Base-by-base conservation (phyloP, 805 yeast genomes). In the Ogataea ganodermae region DNA sequence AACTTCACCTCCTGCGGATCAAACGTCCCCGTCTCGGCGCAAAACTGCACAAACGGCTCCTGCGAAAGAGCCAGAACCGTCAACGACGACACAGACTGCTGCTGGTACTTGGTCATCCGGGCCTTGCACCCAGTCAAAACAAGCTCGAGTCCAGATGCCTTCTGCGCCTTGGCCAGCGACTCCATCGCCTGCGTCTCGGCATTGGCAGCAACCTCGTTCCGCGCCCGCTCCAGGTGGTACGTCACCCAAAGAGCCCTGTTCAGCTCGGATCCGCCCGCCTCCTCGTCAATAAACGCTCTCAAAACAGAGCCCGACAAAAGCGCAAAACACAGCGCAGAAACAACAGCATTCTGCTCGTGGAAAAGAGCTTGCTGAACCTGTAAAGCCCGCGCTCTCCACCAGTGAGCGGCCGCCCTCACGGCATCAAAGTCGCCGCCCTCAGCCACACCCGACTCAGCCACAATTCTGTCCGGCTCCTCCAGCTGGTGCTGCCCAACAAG, bases 41-140 rank as follows among this genome's bases (percentile, higher is more conserved):
- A 42, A n/a, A 45, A 42, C 26, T 55, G 49, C 4, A 59, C 40
- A 31, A 63, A 49, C 22, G 65, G 46, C 1, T 59, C 62, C 18
- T 68, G 61, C 42, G 79, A 73, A 46, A 79, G 76, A 1, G 98
- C 98, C 17, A 92, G 67, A 21, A 89, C 79, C 13, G 91, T 77
- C 50, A 92, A 75, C 32, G 89, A 81, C 0, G 96, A 78, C 21
- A 84, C 78, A n/a, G 83, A 80, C 27, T 72, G 75, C 40, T 75
- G 75, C 68, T 92, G 98, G 63, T 72, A 88, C 64, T 87, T 87
- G 3, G 98, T 92, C 61, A 94, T 75, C 62, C 83, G 85, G 8
- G 96, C 97, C 56, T 83, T 83, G 46, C 94, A 87, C 55, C 98
- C 98, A 1, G 97, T 86, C 38, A 92, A 68, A 0, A 84, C 78